A percentile compares a stretch with the other conserved stretches of the same genome.
These are phyloP conservation scores for Oryza brachyantha DNA, from an alignment of 176 grass and related monocot genomes.

Conservation along the genomic window DNA sequence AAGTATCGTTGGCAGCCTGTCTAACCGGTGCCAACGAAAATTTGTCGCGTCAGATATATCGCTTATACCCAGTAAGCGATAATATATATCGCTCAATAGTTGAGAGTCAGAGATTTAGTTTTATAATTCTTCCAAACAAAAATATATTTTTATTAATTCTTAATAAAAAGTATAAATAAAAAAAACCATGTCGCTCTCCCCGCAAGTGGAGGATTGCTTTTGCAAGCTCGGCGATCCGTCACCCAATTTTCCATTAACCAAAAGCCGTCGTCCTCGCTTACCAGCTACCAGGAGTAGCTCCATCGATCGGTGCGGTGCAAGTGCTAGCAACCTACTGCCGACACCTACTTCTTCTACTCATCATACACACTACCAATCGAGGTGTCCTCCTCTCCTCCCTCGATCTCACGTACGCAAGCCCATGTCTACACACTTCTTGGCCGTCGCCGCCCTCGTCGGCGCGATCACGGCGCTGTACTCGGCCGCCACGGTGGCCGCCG, in stretches of 20 bases:
- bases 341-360: conserved; percentile 11
- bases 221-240: background rate
- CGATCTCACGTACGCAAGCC: background rate
- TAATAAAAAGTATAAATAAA: too few relatives aligned
- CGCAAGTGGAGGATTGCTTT: conserved; percentile 12
- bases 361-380: background rate
- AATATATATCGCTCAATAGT: too few relatives aligned
- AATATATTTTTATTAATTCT: too few relatives aligned
- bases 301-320: background rate
- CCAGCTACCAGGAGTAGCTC: too few relatives aligned
- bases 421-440: conserved; percentile 28
- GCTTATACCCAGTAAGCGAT: too few relatives aligned
- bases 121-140: too few relatives aligned
- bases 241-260: background rate
- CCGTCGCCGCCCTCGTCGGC: background rate
- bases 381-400: background rate
- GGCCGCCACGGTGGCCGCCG: conserved; percentile 10
- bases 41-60: too few relatives aligned
- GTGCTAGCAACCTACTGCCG: background rate
- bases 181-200: background rate
- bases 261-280: background rate
- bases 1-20: too few relatives aligned
- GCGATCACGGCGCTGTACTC: conserved; percentile 3
- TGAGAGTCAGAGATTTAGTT: too few relatives aligned
- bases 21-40: too few relatives aligned